Base-by-base conservation (phyloP, 106 monocot species). In the Xerophyta viscosa region DNA sequence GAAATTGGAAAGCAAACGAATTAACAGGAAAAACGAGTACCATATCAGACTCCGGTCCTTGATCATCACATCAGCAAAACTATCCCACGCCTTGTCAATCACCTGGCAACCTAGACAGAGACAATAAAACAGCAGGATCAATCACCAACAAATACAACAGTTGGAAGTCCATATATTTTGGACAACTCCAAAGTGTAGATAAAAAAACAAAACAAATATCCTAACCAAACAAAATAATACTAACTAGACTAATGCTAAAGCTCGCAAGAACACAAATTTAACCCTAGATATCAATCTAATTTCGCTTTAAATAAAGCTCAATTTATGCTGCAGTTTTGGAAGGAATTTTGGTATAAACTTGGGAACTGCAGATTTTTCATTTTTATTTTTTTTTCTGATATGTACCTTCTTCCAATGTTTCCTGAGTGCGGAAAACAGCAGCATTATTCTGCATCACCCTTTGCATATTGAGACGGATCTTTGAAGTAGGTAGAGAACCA, bases 381-480 rank as follows among this genome's bases (percentile, higher is more conserved):
- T n/a, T n/a, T n/a, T n/a, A n/a, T n/a, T n/a, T n/a, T n/a, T n/a
- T n/a, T n/a, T n/a, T n/a, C n/a, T n/a, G n/a, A n/a, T n/a, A 42
- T 3, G 7, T 53, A 83, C 88, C 96, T 98, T 98, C 96, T 68
- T 82, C 85, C 19, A 98, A 52, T 31, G 89, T 90, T 67, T 98
- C 89, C 58, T 98, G 85, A 20, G 82, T 98, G 56, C 96, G 81
- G 66, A 98, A 98, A 3, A 98, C 96, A 54, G 89, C 96, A 68
- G 96, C 96, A 77, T 98, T 86, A 69, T 71, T 98, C 65, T 98
- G 85, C 96, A 98, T 98, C 46, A 98, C 89, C n/a, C 96, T 43
- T 52, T 98, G 96, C 96, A 98, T 98, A 51, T 89, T 76, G 21
- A 98, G 82, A 39, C 96, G 85, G 41, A 98, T 74, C 52, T 98